These are phyloP conservation scores for Lepiota brunneoincarnata DNA, from an alignment of 768 basidiomycete species.

Conservation along the genomic window DNA sequence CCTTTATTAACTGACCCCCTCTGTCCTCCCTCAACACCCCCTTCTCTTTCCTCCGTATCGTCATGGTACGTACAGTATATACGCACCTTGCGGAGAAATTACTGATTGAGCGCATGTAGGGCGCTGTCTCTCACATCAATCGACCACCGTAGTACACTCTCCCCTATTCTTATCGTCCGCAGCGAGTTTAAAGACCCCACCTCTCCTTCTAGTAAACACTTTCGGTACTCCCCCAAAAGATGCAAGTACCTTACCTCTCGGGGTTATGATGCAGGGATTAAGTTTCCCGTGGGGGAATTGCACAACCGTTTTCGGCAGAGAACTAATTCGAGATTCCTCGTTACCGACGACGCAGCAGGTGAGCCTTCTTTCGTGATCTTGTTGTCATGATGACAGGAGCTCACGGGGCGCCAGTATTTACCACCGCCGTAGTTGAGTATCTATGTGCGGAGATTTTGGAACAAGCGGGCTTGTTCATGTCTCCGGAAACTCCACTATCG, in stretches of 20 bases:
- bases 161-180: background rate
- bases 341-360: conserved; percentile 60
- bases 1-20: background rate
- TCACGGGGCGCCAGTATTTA: conserved; percentile 53
- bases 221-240: background rate
- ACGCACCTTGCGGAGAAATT: too few species aligned
- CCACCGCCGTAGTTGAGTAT: conserved; percentile 86
- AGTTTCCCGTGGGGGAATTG: background rate
- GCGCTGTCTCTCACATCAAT: background rate
- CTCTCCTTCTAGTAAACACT: background rate
- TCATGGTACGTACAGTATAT: background rate
- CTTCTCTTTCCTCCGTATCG: background rate
- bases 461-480: conserved; percentile 52
- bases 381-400: background rate
- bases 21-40: background rate
- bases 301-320: background rate
- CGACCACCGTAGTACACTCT: conserved; percentile 1
- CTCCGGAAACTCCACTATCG: background rate
- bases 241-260: background rate
- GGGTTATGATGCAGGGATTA: conserved; percentile 1
- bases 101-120: background rate
- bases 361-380: conserved; percentile 15
- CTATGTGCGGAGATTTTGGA: conserved; percentile 86
- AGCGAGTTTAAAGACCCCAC: background rate
- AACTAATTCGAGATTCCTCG: background rate